Base-by-base conservation (phyloP, 2,329 filamentous ascomycete species). In the Colletotrichum godetiae region DNA sequence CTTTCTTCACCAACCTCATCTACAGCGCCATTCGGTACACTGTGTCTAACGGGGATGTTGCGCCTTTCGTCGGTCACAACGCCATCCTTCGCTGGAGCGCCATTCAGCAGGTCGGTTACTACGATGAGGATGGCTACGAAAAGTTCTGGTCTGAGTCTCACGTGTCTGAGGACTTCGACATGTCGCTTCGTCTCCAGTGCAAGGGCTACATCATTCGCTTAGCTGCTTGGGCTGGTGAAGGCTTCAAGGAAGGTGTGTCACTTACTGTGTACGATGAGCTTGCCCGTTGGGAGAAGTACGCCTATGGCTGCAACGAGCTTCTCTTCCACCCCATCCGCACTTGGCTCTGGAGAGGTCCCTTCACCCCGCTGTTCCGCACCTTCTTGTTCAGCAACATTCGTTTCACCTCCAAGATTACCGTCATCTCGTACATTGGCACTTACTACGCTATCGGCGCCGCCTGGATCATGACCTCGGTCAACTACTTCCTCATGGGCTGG, bases 231-330 rank as follows among this genome's bases (percentile, higher is more conserved):
- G 91, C 91, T 7, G 91, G 91, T 49, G 90, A 92, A n/a, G 93
- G 91, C 61, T 95, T 95, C 86, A 92, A 95, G 80, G 94, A 96
- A 80, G 94, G 94, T 76, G 94, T 96, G 67, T 95, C 94, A 1
- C 86, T 96, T 69, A 96, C 94, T 0, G 93, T 96, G 11, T 95
- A 96, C 79, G 94, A 96, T 82, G 94, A 96, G 82, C 87, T 96
- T 73, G 92, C 93, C 2, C 92, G 94, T 70, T 96, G 94, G 94
- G 94, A 96, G 80, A 96, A 96, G 83, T 95, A 95, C 80, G 94
- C 94, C 3, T 95, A 95, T 78, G 93, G 94, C 49, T 95, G 94
- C 83, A 94, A 93, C 81, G 94, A 95, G 84, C 86, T 96, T 70
- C 87, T 96, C 70, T 96, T 97, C 85, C 89, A 96, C 79, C 94